Base-by-base conservation (phyloP, 768 basidiomycete species). In the Zangia roseola region DNA sequence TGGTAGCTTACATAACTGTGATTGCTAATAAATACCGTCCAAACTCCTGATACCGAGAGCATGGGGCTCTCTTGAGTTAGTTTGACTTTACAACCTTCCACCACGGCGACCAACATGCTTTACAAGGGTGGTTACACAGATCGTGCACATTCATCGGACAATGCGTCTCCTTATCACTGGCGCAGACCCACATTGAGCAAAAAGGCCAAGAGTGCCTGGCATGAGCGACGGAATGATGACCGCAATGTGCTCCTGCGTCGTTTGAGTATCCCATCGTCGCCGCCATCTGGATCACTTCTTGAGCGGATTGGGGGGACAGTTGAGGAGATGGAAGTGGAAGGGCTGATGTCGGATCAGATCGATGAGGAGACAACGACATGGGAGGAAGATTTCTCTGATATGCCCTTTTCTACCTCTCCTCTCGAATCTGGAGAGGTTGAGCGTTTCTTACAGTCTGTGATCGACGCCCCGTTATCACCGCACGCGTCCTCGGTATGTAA, bases 341-440 rank as follows among this genome's bases (percentile, higher is more conserved):
- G 31, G 9, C 31, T 25, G 23, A 38, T 13, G 26, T n/a, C 21
- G 33, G 45, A 53, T 45, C 45, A 19, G 24, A 53, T 58, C 46
- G 50, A 54, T 40, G 43, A 21, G 21, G 50, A n/a, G 17, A 36
- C 45, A 33, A 20, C 40, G 26, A 35, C 25, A 9, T 44, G 17
- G 21, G 30, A 16, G 35, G 54, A 41, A 20, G n/a, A 10, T 17
- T 9, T 21, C 17, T 5, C 41, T 3, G 19, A 45, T 37, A 25
- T 52, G 45, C 24, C 47, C 28, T 41, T 42, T 37, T 28, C 52
- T 38, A 2, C 42, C 17, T 20, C 34, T 10, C 53, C 56, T 8
- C 58, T 61, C 39, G 61, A 54, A 23, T 56, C 61, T 31, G 52
- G 48, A 17, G 62, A 63, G 35, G 62, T 64, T 23, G 62, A 64